Conservation (phyloP, 2,329 filamentous ascomycete genomes). For the Niveomyces coronatus region DNA sequence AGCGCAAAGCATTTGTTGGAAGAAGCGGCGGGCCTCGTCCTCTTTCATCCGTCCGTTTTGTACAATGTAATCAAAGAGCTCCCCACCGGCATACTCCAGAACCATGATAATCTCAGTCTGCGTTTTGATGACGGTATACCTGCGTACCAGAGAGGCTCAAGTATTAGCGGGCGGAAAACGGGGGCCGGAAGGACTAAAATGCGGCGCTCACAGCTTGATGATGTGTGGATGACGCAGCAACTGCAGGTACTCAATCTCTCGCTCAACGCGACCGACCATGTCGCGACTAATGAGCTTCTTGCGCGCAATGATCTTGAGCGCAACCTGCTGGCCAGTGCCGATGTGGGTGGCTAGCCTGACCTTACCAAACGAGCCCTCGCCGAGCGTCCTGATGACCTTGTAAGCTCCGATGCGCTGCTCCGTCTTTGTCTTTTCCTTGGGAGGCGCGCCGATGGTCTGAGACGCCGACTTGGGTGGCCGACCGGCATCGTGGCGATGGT, state of each 20-base stretch:
- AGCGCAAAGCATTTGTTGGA: conserved; percentile 97
- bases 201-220: conserved; percentile 93
- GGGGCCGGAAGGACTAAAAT: too few relatives aligned
- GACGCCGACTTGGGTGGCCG: conserved; percentile 17
- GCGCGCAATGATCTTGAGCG: conserved; percentile 92
- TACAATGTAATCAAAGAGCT: conserved; percentile 97
- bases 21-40: conserved; percentile 88
- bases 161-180: too few relatives aligned
- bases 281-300: conserved; percentile 94
- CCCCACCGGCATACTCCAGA: conserved; percentile 90
- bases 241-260: conserved; percentile 97
- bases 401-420: conserved; percentile 89
- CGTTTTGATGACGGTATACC: conserved; percentile 94
- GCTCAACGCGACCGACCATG: conserved; percentile 94
- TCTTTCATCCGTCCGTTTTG: conserved; percentile 87
- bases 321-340: conserved; percentile 87
- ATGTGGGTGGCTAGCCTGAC: conserved; percentile 94
- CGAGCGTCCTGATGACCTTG: conserved; percentile 78
- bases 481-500: conserved; percentile 14
- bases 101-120: conserved; percentile 97
- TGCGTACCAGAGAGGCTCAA: conserved; percentile 32
- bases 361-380: conserved; percentile 96
- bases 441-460: conserved; percentile 19
- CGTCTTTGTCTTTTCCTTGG: conserved; percentile 43
- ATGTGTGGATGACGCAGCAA: conserved; percentile 93